Conservation (phyloP, 495 filamentous ascomycete species). For the Cenococcum geophilum region DNA sequence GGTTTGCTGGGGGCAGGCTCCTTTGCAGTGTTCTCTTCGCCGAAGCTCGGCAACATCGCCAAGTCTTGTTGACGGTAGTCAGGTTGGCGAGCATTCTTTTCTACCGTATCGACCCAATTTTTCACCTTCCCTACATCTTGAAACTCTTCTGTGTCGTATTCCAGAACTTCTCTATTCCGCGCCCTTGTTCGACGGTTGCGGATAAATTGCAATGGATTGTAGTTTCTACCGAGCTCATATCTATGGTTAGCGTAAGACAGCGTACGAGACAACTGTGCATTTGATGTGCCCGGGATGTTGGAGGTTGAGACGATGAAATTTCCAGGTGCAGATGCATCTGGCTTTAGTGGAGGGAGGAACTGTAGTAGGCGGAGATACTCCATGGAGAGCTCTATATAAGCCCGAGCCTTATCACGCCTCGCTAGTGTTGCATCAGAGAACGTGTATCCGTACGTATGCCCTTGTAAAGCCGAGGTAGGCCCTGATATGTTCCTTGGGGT, state of each 20-base stretch:
- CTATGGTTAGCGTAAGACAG: conserved; percentile 26
- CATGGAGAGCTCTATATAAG: conserved; percentile 68
- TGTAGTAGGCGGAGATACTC: conserved; percentile 75
- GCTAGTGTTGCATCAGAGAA: conserved; percentile 72
- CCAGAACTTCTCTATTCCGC: conserved; percentile 61
- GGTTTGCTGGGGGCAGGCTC: conserved; percentile 12
- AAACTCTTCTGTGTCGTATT: conserved; percentile 70
- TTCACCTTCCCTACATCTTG: conserved; percentile 61
- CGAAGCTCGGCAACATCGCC: conserved; percentile 52
- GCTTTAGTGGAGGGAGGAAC: conserved; percentile 64
- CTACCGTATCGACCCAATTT: conserved; percentile 67
- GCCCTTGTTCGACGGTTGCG: conserved; percentile 76
- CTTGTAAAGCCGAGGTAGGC: conserved; percentile 1
- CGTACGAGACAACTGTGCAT: conserved; percentile 29
- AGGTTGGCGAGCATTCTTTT: conserved; percentile 43
- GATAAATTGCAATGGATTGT: conserved; percentile 84
- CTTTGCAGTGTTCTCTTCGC: conserved; percentile 27
- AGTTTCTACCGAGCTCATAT: conserved; percentile 51
- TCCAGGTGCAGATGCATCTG: conserved; percentile 36
- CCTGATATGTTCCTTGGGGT: conserved; percentile 9
- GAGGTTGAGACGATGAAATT: conserved; percentile 30
- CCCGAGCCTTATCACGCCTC: conserved; percentile 70
- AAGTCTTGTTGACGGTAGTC: conserved; percentile 41
- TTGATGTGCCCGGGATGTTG: conserved; percentile 32
- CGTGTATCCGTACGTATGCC: conserved; percentile 41